Evolutionary conservation across 345 rosid genomes (phyloP).

Genomic region (Geranium brycei): DNA sequence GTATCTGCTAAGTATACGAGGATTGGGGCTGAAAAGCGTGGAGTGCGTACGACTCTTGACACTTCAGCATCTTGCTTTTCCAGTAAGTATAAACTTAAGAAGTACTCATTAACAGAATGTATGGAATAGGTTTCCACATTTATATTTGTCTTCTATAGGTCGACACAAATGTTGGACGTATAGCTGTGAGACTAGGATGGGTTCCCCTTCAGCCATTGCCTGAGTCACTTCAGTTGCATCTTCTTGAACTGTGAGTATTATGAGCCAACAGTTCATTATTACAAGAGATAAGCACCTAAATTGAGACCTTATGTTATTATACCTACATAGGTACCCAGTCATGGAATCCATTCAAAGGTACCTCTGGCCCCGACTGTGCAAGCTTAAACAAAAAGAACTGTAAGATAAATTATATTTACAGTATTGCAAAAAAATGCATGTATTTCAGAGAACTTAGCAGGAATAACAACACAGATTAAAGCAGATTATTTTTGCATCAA

Average conservation of each 20-base stretch:
- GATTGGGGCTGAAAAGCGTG: conserved; percentile 21
- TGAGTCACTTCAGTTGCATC: not conserved
- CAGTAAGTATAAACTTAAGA: not conserved
- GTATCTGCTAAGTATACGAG: conserved; percentile 6
- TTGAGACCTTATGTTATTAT: not conserved
- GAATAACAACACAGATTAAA: not conserved
- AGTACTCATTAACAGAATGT: not conserved
- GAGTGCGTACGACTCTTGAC: conserved; percentile 23
- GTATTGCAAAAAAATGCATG: not conserved
- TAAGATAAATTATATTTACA: not conserved
- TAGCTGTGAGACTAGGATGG: conserved; percentile 3
- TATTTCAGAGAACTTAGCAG: not conserved
- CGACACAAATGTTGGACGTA: conserved; percentile 1
- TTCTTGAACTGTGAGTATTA: conserved; percentile 3
- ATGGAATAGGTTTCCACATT: not conserved
- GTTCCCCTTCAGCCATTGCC: conserved; percentile 6
- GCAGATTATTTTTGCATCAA: not conserved
- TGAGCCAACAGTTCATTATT: not conserved
- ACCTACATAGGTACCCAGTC: not conserved
- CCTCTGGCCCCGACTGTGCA: not conserved
- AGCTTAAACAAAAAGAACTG: conserved; percentile 2
- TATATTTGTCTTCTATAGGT: not conserved
- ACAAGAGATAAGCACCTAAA: not conserved
- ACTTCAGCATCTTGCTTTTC: conserved; percentile 13
- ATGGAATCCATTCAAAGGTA: not conserved